Base-by-base conservation (phyloP, 352 stramenopile genomes). In the Globisporangium abappressorium region DNA sequence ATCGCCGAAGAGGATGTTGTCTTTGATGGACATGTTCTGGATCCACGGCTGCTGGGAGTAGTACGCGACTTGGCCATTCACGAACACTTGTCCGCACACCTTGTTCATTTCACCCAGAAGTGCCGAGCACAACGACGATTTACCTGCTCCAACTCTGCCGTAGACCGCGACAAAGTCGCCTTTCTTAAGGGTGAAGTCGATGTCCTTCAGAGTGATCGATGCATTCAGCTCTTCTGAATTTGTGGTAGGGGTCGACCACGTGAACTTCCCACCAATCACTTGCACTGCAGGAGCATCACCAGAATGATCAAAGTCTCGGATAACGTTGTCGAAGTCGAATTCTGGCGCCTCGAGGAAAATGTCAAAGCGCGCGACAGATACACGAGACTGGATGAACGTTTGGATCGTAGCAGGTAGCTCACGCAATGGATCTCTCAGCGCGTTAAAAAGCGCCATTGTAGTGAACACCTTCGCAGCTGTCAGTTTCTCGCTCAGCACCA, bases 1-100 rank as follows among this genome's bases (percentile, higher is more conserved):
- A 34, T 79, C 64, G 24, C 92, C 92, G 68, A 98, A 99, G 2
- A 98, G 72, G 68, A 99, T 95, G 74, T 99, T 99, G 33, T 98
- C 86, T 14, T 79, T 76, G 18, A 99, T 74, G 11, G 91, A 96
- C 65, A 90, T 94, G 81, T 99, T 99, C 72, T 98, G 85, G 65
- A 99, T 98, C 79, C 97, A 98, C 38, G 92, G 75, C 41, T 91
- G 78, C 73, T 98, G 92, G 28, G 89, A 79, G 57, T 85, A 93
- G 74, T 93, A 97, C 60, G 78, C 79, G 2, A 85, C 70, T 3
- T 33, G 53, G 0, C 77, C 80, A n/a, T 73, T 58, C 7, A 91
- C 79, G 36, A 80, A 74, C 0, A 90, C 80, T 0, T 57, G 57
- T 0, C 84, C 80, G 0, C 12, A 14, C 0, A 71, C 12, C 18